Base-by-base conservation (phyloP, 331 rosid species). In the Acacia pycnantha region DNA sequence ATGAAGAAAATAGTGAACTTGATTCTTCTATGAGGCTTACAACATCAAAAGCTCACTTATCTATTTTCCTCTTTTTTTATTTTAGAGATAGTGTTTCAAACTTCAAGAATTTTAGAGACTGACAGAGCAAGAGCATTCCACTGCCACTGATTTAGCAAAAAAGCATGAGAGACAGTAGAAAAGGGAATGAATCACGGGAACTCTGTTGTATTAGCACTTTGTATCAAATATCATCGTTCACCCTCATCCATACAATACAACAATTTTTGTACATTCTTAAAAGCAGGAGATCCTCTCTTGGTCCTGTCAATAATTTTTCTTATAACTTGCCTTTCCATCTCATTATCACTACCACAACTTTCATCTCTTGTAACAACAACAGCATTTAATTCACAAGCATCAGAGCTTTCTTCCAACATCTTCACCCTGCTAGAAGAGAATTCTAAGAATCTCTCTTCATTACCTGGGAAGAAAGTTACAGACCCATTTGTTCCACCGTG, bases 251-350 rank as follows among this genome's bases (percentile, higher is more conserved):
- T 35, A 31, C 87, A 90, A 76, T 86, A 88, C 82, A 93, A 80
- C 61, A 91, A 79, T 83, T 54, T 90, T 70, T 93, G 89, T 50
- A 97, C 98, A 79, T 95, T 87, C 82, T 90, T 82, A 75, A 93
- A 87, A 68, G 89, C 87, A 21, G 93, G 90, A 74, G 93, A 95
- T 71, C 97, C 98, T 86, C 84, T 92, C 90, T 89, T 93, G 85
- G 93, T 88, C 81, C 88, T 91, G 86, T 92, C 98, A 87, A 95
- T 90, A 82, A 95, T 92, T 79, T 91, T 90, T 90, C 80, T 88
- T 71, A 93, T 93, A 90, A 91, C 82, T 16, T 89, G 90, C 74
- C 76, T 89, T 85, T 95, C 97, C 85, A 84, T 64, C 86, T 93
- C 98, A 74, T 78, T 80, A 75, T 93, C 95, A 69, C 75, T 85